Conservation (phyloP, 805 yeast genomes). For the Schwanniomyces pseudopolymorphus region DNA sequence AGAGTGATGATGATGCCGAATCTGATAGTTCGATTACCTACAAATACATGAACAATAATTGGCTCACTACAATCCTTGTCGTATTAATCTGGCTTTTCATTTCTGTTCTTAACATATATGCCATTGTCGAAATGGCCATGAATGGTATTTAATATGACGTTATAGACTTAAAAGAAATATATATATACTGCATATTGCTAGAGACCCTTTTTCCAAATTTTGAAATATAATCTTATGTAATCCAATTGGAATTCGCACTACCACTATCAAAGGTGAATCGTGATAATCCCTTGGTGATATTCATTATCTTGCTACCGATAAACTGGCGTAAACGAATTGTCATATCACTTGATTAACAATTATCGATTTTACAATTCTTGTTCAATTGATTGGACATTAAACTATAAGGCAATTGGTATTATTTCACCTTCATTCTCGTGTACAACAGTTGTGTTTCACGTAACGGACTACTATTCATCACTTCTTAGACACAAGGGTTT, state of each 20-base stretch:
- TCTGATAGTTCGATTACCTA: constrained; percentile 20
- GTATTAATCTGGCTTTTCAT: constrained; percentile 69
- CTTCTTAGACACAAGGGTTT: neutral
- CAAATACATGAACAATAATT: constrained; percentile 61
- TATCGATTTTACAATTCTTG: neutral
- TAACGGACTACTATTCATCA: neutral
- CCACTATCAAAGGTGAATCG: neutral
- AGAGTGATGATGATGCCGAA: constrained; percentile 8
- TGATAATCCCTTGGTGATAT: neutral
- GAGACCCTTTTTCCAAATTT: no score
- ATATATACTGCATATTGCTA: neutral
- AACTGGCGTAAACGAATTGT: neutral
- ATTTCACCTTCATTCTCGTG: neutral
- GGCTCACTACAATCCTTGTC: constrained; percentile 54
- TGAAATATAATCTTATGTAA: no score
- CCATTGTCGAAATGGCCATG: constrained; percentile 41
- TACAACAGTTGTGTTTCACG: neutral
- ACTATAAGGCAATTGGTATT: neutral
- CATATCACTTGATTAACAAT: neutral
- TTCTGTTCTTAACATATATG: constrained; percentile 68
- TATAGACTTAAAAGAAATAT: neutral
- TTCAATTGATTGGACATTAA: neutral
- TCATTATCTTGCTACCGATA: neutral
- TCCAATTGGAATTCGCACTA: neutral
- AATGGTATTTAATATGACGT: constrained; percentile 24